A percentile compares a stretch with the other conserved stretches of the same genome.
These are phyloP conservation scores for Cardiospermum halicacabum DNA, from an alignment of 345 rosid genomes.

Conservation along the genomic window DNA sequence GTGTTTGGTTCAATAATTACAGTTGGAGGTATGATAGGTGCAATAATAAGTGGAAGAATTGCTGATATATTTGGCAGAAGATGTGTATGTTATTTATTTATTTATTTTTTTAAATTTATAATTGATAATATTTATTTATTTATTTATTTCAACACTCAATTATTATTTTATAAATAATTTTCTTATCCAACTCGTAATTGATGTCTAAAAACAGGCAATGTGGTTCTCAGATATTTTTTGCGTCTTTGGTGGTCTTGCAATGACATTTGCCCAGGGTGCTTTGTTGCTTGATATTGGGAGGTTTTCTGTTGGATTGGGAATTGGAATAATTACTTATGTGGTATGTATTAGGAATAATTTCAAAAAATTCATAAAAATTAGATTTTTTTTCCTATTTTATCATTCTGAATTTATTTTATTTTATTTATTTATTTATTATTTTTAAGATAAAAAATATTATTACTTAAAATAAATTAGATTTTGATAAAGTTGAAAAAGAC, in stretches of 20 bases:
- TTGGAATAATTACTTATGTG: slow-evolving; percentile 42
- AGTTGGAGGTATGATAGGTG: slow-evolving; percentile 52
- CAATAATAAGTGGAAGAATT: slow-evolving; percentile 36
- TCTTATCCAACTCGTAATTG: no score
- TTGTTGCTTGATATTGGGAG: slow-evolving; percentile 43
- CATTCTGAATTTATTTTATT: no score
- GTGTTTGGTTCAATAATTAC: slow-evolving; percentile 49
- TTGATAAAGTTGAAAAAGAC: no score
- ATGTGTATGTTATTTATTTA: slow-evolving; percentile 17
- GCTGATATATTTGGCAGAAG: slow-evolving; percentile 43
- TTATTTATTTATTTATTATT: no score
- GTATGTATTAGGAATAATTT: no score
- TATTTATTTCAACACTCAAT: neutral
- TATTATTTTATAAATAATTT: neutral
- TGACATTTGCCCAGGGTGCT: slow-evolving; percentile 41
- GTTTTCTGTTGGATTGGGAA: slow-evolving; percentile 35
- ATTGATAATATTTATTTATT: no score
- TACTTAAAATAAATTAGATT: no score
- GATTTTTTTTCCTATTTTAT: no score
- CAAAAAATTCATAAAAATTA: no score
- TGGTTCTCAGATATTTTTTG: slow-evolving; percentile 32
- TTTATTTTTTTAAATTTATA: no score
- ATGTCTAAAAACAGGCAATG: slow-evolving; percentile 34
- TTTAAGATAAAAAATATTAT: no score
- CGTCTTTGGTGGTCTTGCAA: slow-evolving; percentile 43